Percentiles rank a stretch among this genome's conserved stretches.
These are phyloP conservation scores for Ceriops tagal DNA, from an alignment of 345 rosid species.

Conservation along the genomic window DNA sequence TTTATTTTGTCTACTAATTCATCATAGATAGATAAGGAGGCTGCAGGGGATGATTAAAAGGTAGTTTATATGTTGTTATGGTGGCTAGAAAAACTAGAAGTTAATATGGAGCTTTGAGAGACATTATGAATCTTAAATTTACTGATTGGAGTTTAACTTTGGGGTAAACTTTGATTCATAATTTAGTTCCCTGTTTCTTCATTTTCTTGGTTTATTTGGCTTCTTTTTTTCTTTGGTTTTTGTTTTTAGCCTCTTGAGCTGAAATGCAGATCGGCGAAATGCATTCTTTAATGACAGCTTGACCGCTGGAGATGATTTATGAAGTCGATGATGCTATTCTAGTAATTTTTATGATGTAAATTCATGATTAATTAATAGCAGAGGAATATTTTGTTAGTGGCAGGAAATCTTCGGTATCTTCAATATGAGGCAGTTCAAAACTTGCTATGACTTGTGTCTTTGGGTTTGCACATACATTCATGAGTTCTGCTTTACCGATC, in stretches of 20 bases:
- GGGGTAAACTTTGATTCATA: background rate
- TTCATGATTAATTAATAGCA: conserved; percentile 25
- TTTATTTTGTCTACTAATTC: too few species aligned
- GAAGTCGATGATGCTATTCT: background rate
- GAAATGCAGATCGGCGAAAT: background rate
- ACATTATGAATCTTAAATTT: too few species aligned
- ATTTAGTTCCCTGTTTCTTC: background rate
- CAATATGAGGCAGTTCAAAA: conserved; percentile 5
- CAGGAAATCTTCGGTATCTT: conserved; percentile 32
- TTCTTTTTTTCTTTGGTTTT: background rate
- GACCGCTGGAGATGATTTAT: background rate
- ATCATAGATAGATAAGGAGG: too few species aligned
- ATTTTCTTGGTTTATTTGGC: background rate
- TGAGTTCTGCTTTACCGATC: too few species aligned
- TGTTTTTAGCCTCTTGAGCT: background rate
- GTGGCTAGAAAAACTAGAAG: too few species aligned
- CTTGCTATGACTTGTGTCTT: background rate
- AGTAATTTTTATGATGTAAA: conserved; percentile 17
- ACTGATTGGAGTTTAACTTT: background rate
- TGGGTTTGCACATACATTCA: too few species aligned
- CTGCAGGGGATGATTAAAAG: too few species aligned
- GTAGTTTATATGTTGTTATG: too few species aligned
- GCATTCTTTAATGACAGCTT: conserved; percentile 31
- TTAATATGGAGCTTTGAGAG: too few species aligned
- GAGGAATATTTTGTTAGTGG: conserved; percentile 43